Evolutionary conservation across 768 basidiomycete species (phyloP).

Genomic region (Tubosaeta sp.): DNA sequence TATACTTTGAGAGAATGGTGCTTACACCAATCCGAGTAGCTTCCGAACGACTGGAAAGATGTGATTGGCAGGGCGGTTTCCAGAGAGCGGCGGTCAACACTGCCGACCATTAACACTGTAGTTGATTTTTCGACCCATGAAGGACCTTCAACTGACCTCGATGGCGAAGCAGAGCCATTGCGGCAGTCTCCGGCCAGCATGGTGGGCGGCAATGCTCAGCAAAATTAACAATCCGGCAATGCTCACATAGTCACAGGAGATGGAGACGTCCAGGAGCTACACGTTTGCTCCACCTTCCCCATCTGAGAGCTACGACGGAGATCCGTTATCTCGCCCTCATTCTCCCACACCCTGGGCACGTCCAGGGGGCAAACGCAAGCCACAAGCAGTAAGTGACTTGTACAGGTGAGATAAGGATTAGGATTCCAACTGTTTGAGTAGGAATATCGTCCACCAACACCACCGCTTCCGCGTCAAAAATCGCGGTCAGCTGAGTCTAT

Average conservation of each 20-base stretch:
- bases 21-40: conserved; percentile 18
- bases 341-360: conserved; percentile 35
- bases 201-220: conserved; percentile 30
- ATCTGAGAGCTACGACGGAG: conserved; percentile 31
- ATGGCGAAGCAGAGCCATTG: conserved; percentile 26
- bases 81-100: conserved; percentile 27
- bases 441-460: conserved; percentile 59
- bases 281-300: conserved; percentile 32
- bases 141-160: conserved; percentile 19
- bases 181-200: conserved; percentile 32
- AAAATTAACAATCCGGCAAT: conserved; percentile 20
- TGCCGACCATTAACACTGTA: conserved; percentile 32
- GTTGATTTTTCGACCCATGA: conserved; percentile 29
- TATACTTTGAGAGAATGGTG: neutral
- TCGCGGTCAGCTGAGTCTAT: conserved; percentile 25
- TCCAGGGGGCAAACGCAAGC: conserved; percentile 21
- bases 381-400: conserved; percentile 22
- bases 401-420: neutral
- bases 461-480: conserved; percentile 44
- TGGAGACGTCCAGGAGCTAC: conserved; percentile 29
- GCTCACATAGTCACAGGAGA: conserved; percentile 31
- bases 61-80: conserved; percentile 31
- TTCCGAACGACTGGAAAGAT: conserved; percentile 35
- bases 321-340: conserved; percentile 32
- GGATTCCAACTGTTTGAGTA: conserved; percentile 17